These are phyloP conservation scores for Pistacia integerrima DNA, from an alignment of 345 rosid genomes.

Conservation along the genomic window DNA sequence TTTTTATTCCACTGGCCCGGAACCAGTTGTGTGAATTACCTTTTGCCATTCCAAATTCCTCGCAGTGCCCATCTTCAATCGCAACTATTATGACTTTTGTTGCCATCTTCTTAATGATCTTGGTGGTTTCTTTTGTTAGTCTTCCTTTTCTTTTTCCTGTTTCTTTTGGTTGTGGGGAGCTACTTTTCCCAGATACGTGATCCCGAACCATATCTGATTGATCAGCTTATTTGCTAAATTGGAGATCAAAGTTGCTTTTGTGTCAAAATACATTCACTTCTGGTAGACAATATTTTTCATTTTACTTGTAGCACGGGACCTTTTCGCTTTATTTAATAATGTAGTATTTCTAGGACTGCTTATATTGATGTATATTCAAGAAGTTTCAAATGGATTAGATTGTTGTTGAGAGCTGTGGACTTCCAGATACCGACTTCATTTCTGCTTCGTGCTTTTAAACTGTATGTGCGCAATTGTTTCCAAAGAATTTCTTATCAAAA, in stretches of 20 bases:
- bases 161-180: not conserved
- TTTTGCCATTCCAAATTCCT: too few relatives aligned
- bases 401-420: not conserved
- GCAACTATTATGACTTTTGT: too few relatives aligned
- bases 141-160: too few relatives aligned
- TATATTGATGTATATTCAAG: not conserved
- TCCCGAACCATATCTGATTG: not conserved
- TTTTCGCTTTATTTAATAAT: not conserved
- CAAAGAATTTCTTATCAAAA: too few relatives aligned
- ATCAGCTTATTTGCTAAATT: not conserved
- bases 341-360: not conserved
- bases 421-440: not conserved
- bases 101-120: too few relatives aligned
- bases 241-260: not conserved
- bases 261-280: not conserved
- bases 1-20: too few relatives aligned
- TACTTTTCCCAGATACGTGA: not conserved
- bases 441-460: not conserved
- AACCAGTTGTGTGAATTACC: too few relatives aligned
- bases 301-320: not conserved
- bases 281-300: not conserved
- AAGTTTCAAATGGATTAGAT: not conserved
- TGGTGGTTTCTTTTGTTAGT: too few relatives aligned
- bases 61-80: too few relatives aligned
- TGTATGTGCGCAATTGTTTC: not conserved